Conservation (phyloP, 257 asterid species). For the Fraxinus cuspidata region DNA sequence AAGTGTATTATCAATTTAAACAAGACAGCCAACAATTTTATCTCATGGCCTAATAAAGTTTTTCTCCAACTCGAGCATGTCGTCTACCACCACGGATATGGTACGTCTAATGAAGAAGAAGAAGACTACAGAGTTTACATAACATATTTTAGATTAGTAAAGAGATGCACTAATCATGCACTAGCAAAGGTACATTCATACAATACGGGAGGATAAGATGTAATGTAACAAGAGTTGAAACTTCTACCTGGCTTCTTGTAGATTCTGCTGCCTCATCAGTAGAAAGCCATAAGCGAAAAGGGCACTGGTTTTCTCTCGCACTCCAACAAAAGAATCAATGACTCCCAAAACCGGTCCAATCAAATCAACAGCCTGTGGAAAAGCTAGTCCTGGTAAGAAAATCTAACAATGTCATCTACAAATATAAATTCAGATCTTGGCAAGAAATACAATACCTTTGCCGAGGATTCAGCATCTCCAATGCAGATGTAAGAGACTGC, state of each 20-base stretch:
- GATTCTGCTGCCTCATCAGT: slow-evolving; percentile 85
- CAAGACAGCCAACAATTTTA: neutral
- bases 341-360: slow-evolving; percentile 77
- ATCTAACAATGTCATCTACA: slow-evolving; percentile 13
- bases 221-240: slow-evolving; percentile 10
- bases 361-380: slow-evolving; percentile 80
- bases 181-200: slow-evolving; percentile 11
- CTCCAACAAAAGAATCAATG: slow-evolving; percentile 86
- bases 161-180: slow-evolving; percentile 14
- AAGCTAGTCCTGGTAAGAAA: slow-evolving; percentile 25
- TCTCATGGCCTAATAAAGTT: neutral
- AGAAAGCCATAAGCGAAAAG: slow-evolving; percentile 83
- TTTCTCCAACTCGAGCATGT: neutral
- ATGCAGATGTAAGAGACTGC: slow-evolving; percentile 86
- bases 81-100: neutral
- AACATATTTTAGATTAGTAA: neutral
- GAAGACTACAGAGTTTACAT: neutral
- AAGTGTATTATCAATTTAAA: no score
- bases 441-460: slow-evolving; percentile 51
- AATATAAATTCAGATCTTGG: slow-evolving; percentile 17
- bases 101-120: neutral
- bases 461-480: slow-evolving; percentile 92
- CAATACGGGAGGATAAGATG: slow-evolving; percentile 11
- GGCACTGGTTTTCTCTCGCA: slow-evolving; percentile 81
- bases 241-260: slow-evolving; percentile 88